Percentiles rank a stretch among this genome's conserved stretches.
These are phyloP conservation scores for Macrotyloma uniflorum DNA, from an alignment of 306 rosid species.

Conservation along the genomic window DNA sequence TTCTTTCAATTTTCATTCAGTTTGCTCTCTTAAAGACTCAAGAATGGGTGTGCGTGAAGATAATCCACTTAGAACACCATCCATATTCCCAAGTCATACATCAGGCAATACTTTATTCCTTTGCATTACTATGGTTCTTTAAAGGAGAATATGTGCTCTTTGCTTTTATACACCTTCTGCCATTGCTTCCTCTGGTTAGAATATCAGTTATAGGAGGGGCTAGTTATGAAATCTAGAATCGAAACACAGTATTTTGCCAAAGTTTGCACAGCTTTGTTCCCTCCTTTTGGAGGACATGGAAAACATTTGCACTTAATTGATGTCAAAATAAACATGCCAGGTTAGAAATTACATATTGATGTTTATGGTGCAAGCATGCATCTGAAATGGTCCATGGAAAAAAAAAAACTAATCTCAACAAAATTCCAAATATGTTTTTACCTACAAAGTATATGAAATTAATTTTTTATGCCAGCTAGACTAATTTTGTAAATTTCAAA, in stretches of 20 bases:
- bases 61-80: constrained; percentile 39
- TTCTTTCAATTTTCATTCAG: constrained; percentile 47
- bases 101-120: constrained; percentile 58
- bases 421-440: background rate
- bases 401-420: background rate
- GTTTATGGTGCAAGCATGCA: constrained; percentile 3
- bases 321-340: constrained; percentile 4
- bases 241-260: background rate
- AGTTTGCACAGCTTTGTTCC: background rate
- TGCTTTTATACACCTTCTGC: constrained; percentile 13
- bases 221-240: constrained; percentile 17
- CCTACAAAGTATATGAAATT: background rate
- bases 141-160: constrained; percentile 27
- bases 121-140: constrained; percentile 35
- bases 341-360: background rate
- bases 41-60: constrained; percentile 48
- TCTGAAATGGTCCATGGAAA: constrained; percentile 5
- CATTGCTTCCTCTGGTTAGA: constrained; percentile 22
- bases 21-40: constrained; percentile 54
- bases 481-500: constrained; percentile 21
- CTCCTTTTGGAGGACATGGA: constrained; percentile 14
- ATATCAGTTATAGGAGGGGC: background rate
- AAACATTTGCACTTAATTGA: constrained; percentile 6
- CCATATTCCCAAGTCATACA: constrained; percentile 45
- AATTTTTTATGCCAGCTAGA: background rate